phyloP scores from a whole-genome alignment of 495 filamentous ascomycete genomes.

The Penicillium simplicissimum region DNA sequence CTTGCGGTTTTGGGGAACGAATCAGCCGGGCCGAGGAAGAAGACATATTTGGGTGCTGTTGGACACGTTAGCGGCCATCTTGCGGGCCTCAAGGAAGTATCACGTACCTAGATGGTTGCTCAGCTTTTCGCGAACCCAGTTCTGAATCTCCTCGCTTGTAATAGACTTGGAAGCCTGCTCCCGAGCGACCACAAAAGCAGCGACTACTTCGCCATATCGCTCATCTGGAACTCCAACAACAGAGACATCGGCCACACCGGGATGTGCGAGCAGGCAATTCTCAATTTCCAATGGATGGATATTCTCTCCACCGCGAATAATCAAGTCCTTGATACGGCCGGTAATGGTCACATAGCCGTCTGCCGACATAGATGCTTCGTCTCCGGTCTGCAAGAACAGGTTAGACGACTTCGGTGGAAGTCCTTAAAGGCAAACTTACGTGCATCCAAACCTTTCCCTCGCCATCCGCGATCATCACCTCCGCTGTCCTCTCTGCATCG shows the following conservation, averaged over 20 bases:
- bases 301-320: constrained; percentile 93
- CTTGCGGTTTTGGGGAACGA: constrained; percentile 91
- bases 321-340: constrained; percentile 85
- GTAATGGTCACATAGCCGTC: constrained; percentile 68
- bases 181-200: constrained; percentile 70
- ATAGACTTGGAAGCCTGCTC: constrained; percentile 20
- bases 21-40: constrained; percentile 60
- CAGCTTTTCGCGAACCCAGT: constrained; percentile 72
- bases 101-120: constrained; percentile 71
- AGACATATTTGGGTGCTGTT: constrained; percentile 82
- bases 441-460: constrained; percentile 70
- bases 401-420: constrained; percentile 3
- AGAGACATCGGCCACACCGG: constrained; percentile 67
- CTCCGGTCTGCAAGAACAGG: constrained; percentile 61
- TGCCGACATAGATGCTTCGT: constrained; percentile 85
- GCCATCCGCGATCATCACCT: constrained; percentile 66
- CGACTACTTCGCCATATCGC: constrained; percentile 82
- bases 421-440: constrained; percentile 34
- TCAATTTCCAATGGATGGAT: constrained; percentile 95
- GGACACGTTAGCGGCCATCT: neutral
- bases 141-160: constrained; percentile 54
- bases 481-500: constrained; percentile 64
- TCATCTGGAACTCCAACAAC: constrained; percentile 85
- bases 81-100: neutral
- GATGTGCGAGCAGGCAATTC: constrained; percentile 78